Evolutionary conservation across 352 stramenopile species (phyloP), one percentile per base, ranked within the genome.

Genomic region (Phytophthora tubulina): DNA sequence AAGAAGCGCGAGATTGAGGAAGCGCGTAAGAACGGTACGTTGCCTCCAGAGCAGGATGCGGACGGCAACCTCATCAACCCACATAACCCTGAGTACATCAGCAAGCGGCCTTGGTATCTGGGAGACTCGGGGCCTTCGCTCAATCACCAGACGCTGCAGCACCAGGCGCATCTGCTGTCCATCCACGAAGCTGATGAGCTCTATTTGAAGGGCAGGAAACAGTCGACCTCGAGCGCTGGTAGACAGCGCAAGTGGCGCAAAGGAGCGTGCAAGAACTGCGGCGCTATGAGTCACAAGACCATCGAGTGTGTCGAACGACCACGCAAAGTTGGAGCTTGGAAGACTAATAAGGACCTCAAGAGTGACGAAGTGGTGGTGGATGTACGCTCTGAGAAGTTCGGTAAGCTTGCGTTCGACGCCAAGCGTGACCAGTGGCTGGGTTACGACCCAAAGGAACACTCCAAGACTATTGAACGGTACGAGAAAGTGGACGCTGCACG

Each of bases 1-100:
- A 94, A 95, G 80, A 95, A 97, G 81, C 80, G 79, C 59, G 91
- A 97, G 79, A 79, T 97, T 41, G 88, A 97, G n/a, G 90, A 98
- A 66, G 92, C 91, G 63, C 86, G 92, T 35, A 95, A 96, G 78
- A 93, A 93, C 46, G 92, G 92, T n/a, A 94, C 83, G 63, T 72
- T 96, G 55, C 89, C 88, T 17, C 91, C 92, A 0, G 90, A 96
- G 77, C 77, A 97, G 73, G 92, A 98, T 73, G 85, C 89, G 17
- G 89, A 97, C 27, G 97, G 97, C 21, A 96, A 97, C 64, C 98
- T 99, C 72, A 99, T 99, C 77, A 99, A 99, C 82, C 97, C 97
- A 44, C 98, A 99, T 88, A 99, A 99, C 79, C 98, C 98, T 46
- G 97, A 99, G 81, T 99, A 99, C 84, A 99, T 99, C 75, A 99